These are phyloP conservation scores for Globisporangium radiosum DNA, from an alignment of 352 stramenopile species.

Conservation along the genomic window DNA sequence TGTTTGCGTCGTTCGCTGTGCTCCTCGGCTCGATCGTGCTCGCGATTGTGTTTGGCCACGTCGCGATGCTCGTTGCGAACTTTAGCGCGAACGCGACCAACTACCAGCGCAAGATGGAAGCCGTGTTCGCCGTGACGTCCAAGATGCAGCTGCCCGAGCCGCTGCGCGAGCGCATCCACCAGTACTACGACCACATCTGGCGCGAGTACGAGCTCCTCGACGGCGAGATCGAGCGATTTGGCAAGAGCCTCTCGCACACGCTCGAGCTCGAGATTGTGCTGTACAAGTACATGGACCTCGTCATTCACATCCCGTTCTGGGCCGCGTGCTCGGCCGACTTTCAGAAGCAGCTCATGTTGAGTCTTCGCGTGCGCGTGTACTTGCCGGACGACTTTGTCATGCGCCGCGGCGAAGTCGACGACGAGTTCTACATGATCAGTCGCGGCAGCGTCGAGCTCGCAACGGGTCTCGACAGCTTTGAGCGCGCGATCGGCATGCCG, in stretches of 20 bases:
- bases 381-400: constrained; percentile 60
- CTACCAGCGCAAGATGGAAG: constrained; percentile 25
- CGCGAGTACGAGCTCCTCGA: constrained; percentile 61
- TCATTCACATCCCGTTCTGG: constrained; percentile 34
- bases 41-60: constrained; percentile 29
- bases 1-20: constrained; percentile 26
- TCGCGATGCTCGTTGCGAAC: no score
- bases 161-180: constrained; percentile 54
- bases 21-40: constrained; percentile 49
- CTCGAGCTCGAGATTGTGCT: constrained; percentile 58
- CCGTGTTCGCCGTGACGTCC: constrained; percentile 43
- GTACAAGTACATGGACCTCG: constrained; percentile 63
- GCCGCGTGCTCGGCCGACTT: constrained; percentile 39
- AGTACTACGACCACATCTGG: constrained; percentile 70
- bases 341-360: constrained; percentile 43
- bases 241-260: constrained; percentile 52
- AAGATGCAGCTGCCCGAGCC: constrained; percentile 40
- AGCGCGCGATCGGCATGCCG: constrained; percentile 4
- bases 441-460: constrained; percentile 37
- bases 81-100: no score
- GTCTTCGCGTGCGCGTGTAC: constrained; percentile 45
- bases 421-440: constrained; percentile 67
- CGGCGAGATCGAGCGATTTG: constrained; percentile 38
- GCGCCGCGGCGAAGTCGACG: constrained; percentile 32
- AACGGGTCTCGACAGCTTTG: constrained; percentile 11